Evolutionary conservation across 352 stramenopile species (phyloP).

Genomic region (Pythium monospermum): DNA sequence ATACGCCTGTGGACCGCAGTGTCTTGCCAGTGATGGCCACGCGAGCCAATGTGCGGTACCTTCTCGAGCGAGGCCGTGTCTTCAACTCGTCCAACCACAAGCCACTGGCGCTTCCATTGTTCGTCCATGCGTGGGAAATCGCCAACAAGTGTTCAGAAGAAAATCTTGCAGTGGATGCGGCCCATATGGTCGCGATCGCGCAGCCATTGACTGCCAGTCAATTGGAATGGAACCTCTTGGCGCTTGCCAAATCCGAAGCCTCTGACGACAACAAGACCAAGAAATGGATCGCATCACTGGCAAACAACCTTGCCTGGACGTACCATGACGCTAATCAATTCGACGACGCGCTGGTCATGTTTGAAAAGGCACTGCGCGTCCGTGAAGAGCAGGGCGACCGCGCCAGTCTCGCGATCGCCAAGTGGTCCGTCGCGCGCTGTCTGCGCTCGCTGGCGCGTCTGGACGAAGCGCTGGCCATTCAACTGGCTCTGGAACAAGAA

Average conservation of each 20-base stretch:
- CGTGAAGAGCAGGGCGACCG: slow-evolving; percentile 10
- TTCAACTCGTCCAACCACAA: slow-evolving; percentile 21
- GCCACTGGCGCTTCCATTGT: slow-evolving; percentile 8
- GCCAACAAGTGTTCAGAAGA: slow-evolving; percentile 10
- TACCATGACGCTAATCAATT: slow-evolving; percentile 15
- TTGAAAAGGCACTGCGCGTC: slow-evolving; percentile 13
- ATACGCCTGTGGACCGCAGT: slow-evolving; percentile 1
- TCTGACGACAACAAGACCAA: slow-evolving; percentile 10
- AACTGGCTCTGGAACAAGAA: slow-evolving; percentile 3
- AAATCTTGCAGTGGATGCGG: slow-evolving; percentile 18
- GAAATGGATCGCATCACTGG: slow-evolving; percentile 22
- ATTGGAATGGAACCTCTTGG: slow-evolving; percentile 14
- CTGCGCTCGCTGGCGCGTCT: slow-evolving; percentile 12
- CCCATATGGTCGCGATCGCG: slow-evolving; percentile 26
- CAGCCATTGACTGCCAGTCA: slow-evolving; percentile 4
- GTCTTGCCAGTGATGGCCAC: background rate
- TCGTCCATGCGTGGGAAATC: slow-evolving; percentile 13
- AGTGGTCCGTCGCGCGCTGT: slow-evolving; percentile 18
- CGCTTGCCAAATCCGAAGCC: slow-evolving; percentile 3
- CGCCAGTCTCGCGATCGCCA: slow-evolving; percentile 16
- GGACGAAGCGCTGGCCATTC: slow-evolving; percentile 17
- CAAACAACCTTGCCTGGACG: slow-evolving; percentile 27
- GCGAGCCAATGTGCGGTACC: slow-evolving; percentile 16
- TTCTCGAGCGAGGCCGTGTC: slow-evolving; percentile 21
- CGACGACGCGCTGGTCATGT: slow-evolving; percentile 14